Conservation (phyloP, 2,329 filamentous ascomycete species). For the Fusarium camptoceras region DNA sequence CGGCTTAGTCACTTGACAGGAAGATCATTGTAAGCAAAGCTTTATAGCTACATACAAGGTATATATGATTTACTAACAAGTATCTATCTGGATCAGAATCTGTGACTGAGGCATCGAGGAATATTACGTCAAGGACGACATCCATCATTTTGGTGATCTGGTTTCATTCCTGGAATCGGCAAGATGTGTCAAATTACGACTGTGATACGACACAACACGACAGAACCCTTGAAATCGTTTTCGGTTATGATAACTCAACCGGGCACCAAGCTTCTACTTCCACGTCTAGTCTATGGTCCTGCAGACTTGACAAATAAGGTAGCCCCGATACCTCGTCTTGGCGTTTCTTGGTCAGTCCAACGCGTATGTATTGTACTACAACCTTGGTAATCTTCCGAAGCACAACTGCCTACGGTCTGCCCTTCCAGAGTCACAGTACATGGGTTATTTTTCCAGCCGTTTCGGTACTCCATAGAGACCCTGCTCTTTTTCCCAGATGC, state of each 20-base stretch:
- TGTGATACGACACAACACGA: neutral
- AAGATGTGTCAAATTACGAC: neutral
- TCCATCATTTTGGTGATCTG: neutral
- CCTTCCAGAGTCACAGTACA: conserved; percentile 24
- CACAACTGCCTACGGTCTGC: conserved; percentile 37
- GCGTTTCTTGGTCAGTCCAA: conserved; percentile 37
- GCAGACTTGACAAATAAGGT: conserved; percentile 20
- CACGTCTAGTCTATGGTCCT: neutral
- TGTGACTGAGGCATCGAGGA: neutral
- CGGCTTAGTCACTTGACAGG: neutral
- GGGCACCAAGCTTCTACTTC: neutral
- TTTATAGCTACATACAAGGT: neutral
- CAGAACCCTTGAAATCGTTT: conserved; percentile 6
- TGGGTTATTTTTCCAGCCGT: conserved; percentile 18
- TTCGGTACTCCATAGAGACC: conserved; percentile 36
- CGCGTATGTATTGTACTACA: conserved; percentile 19
- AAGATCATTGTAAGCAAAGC: conserved; percentile 6
- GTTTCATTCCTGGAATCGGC: neutral
- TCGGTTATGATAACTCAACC: neutral
- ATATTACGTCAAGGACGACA: neutral
- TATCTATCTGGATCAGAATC: neutral
- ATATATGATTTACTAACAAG: neutral
- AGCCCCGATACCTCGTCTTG: conserved; percentile 31
- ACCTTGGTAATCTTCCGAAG: conserved; percentile 44
- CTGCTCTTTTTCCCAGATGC: conserved; percentile 20